These are phyloP conservation scores for Vitis cinerea DNA, from an alignment of 164 flowering plant genomes.

Conservation along the genomic window DNA sequence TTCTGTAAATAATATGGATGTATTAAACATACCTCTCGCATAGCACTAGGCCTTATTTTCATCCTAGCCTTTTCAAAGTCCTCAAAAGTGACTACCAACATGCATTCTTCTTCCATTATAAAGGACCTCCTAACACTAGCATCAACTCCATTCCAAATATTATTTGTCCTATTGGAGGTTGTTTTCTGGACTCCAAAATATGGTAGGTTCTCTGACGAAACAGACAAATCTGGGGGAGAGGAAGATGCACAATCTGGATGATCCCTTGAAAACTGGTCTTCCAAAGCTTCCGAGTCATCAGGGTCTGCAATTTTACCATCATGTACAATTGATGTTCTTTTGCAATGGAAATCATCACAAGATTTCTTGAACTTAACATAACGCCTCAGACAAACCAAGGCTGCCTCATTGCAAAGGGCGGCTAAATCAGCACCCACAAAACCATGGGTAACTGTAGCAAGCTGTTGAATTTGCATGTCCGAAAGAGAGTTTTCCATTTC, in stretches of 20 bases:
- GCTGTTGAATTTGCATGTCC: constrained; percentile 49
- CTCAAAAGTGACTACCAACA: constrained; percentile 45
- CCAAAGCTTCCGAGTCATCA: constrained; percentile 15
- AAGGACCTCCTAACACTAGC: constrained; percentile 9
- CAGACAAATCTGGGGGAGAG: constrained; percentile 18
- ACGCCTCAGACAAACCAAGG: constrained; percentile 63
- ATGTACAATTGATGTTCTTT: constrained; percentile 3
- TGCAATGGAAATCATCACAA: constrained; percentile 6
- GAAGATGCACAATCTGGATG: constrained; percentile 31
- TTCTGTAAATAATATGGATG: neutral
- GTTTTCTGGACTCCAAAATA: constrained; percentile 8
- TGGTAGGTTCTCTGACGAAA: constrained; percentile 20
- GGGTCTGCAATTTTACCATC: constrained; percentile 13
- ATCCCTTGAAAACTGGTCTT: constrained; percentile 12
- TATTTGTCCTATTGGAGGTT: constrained; percentile 4
- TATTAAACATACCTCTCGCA: constrained; percentile 84
- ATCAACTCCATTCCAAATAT: constrained; percentile 7
- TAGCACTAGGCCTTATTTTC: constrained; percentile 96
- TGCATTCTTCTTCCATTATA: constrained; percentile 18
- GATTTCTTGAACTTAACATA: constrained; percentile 28
- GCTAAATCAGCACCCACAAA: constrained; percentile 96
- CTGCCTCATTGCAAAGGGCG: constrained; percentile 86
- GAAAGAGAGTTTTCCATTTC: constrained; percentile 65
- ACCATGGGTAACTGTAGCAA: constrained; percentile 82
- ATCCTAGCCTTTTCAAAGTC: constrained; percentile 88